phyloP scores from a whole-genome alignment of 768 basidiomycete genomes.

The Daedaleopsis sinensis region DNA sequence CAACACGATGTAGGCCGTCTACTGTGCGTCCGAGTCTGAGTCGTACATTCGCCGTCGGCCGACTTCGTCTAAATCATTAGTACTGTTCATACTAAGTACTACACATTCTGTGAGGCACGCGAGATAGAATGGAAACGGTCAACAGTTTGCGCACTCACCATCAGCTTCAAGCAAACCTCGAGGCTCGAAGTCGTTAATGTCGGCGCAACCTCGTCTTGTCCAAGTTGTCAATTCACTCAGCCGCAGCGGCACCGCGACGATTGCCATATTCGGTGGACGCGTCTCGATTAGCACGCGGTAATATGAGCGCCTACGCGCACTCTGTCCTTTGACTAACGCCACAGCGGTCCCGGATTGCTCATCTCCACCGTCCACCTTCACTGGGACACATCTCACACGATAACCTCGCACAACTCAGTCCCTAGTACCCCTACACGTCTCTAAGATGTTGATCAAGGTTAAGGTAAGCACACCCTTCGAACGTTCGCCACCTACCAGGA shows the following conservation, averaged over 20 bases:
- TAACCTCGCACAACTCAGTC: too few species aligned
- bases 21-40: too few species aligned
- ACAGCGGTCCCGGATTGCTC: conserved; percentile 9
- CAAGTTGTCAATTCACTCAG: background rate
- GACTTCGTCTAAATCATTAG: too few species aligned
- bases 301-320: conserved; percentile 14
- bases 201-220: background rate
- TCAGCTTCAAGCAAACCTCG: too few species aligned
- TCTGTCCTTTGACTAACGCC: conserved; percentile 12
- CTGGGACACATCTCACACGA: background rate
- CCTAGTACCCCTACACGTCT: background rate
- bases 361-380: conserved; percentile 1
- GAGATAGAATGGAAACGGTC: too few species aligned
- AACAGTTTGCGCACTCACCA: too few species aligned
- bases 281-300: conserved; percentile 1
- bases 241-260: background rate
- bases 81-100: too few species aligned
- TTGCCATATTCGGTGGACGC: conserved; percentile 21
- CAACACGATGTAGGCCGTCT: too few species aligned
- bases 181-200: background rate
- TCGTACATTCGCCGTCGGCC: too few species aligned
- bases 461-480: conserved; percentile 53
- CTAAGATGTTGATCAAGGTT: conserved; percentile 83
- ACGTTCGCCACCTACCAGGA: background rate
- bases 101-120: too few species aligned